Evolutionary conservation across 352 stramenopile genomes (phyloP), one percentile per base, ranked within the genome.

Genomic region (Globisporangium okanoganense): DNA sequence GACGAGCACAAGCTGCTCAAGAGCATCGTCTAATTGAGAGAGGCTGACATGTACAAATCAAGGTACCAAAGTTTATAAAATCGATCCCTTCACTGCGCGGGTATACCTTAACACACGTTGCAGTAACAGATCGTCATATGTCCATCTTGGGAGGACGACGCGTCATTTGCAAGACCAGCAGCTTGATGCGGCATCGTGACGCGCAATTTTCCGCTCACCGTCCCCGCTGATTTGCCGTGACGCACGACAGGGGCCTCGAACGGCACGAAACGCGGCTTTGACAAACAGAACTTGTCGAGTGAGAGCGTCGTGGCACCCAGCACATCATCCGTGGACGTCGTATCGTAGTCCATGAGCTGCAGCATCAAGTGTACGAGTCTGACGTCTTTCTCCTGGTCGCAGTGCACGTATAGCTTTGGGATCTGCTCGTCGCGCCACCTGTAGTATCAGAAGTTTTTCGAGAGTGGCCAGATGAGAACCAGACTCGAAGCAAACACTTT

Each of bases 311-410:
- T 72, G 59, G 89, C 78, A 53, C 80, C 82, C 47, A 95, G 78
- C 13, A 82, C 59, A 44, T 94, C 86, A 64, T 93, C 78, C 25
- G 73, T 71, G 3, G 81, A 90, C 25, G 78, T 87, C 18, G 79
- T 72, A 64, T 95, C 84, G 69, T 92, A 89, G 66, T 94, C 84
- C 84, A 92, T 92, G 52, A 93, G 47, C 27, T 89, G 56, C 47
- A 95, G 68, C 16, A 90, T 69, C 47, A 95, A 62, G 63, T 95
- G 86, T 41, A 90, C 67, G 29, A 70, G 70, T 18, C 79, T 71
- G 41, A 88, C 64, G 36, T 92, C 78, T 4, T 70, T 71, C 48
- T 87, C 73, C 24, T 75, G 61, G 49, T 77, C 71, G 53, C 70
- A 87, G 27, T 75, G 58, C 53, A 89, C 53, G 57, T 78, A 68